Evolutionary conservation across 2,329 filamentous ascomycete genomes (phyloP), one percentile per base, ranked within the genome.

Genomic region (Fusarium liriodendri): DNA sequence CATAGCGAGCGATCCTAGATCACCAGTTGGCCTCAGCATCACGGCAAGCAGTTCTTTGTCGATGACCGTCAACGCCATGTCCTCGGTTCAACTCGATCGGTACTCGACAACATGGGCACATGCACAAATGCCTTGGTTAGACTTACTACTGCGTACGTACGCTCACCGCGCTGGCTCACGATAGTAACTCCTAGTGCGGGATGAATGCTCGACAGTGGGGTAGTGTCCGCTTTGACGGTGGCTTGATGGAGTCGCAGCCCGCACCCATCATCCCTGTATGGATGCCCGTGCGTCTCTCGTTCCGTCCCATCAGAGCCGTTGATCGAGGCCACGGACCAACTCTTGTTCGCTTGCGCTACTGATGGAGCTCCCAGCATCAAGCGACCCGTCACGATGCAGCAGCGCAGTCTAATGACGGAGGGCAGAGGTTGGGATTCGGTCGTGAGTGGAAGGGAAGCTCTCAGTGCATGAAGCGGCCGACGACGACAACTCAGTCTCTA

Each of bases 321-420:
- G 70, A 69, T 71, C 68, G 68, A 77, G 67, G 59, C 70, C 77
- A 79, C 76, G 74, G 77, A 79, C 76, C 77, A 79, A 76, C 75
- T 78, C 71, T 76, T 78, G 75, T 77, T 79, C 75, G 65, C 42
- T 58, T 64, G 45, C 32, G 57, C 64, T 63, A 60, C 66, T 33
- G 37, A 62, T 40, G 55, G 45, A 29, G 35, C 40, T 60, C 20
- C 32, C 55, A 59, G 37, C 64, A 62, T 69, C 59, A 58, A 52
- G 45, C 25, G 54, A 47, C 45, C 54, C 35, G 57, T 64, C 40
- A 52, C 38, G 27, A 27, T 57, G 25, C 13, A 62, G 71, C 47
- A 32, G n/a, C 25, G 71, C 42, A 27, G 22, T 35, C 29, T 40
- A 61, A 68, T 40, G 54, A 59, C 59, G 55, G 33, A 60, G 69